Percentiles rank a stretch among this genome's conserved stretches.
These are phyloP conservation scores for Scheffersomyces quercinus DNA, from an alignment of 1,139 yeast species.

Conservation along the genomic window DNA sequence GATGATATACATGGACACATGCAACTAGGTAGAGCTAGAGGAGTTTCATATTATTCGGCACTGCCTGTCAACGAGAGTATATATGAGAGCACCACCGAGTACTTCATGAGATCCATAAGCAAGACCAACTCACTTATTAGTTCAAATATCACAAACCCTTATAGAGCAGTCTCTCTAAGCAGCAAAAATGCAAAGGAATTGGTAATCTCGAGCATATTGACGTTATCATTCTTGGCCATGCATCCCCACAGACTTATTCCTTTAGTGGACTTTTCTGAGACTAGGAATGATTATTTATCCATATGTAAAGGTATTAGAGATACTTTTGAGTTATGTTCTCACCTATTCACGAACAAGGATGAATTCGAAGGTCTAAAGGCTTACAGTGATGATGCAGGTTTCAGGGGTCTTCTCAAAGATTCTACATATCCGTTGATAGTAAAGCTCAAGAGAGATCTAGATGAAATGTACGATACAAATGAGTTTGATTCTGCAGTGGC, in stretches of 20 bases:
- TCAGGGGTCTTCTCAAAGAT: constrained; percentile 1
- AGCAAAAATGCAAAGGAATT: constrained; percentile 20
- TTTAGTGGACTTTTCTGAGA: constrained; percentile 22
- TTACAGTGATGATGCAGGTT: constrained; percentile 4
- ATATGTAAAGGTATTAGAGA: constrained; percentile 18
- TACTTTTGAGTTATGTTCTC: constrained; percentile 7
- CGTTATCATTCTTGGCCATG: constrained; percentile 30
- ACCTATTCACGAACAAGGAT: constrained; percentile 3
- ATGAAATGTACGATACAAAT: constrained; percentile 5
- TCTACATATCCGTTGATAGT: constrained; percentile 19
- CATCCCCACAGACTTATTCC: constrained; percentile 36
- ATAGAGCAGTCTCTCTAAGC: constrained; percentile 7
- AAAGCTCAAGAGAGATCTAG: constrained; percentile 13
- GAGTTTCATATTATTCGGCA: background rate
- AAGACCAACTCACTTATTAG: constrained; percentile 4
- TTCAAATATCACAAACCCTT: background rate
- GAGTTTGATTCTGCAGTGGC: constrained; percentile 8
- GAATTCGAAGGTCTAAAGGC: constrained; percentile 6
- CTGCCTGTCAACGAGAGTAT: background rate
- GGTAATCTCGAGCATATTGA: constrained; percentile 22
- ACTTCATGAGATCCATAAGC: constrained; percentile 20
- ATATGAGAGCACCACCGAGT: constrained; percentile 18
- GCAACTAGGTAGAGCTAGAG: background rate
- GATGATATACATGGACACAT: constrained; percentile 1
- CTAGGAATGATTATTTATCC: constrained; percentile 20